A percentile compares a stretch with the other conserved stretches of the same genome.
Conservation (phyloP, 345 rosid genomes). For the Syzygium aromaticum region DNA sequence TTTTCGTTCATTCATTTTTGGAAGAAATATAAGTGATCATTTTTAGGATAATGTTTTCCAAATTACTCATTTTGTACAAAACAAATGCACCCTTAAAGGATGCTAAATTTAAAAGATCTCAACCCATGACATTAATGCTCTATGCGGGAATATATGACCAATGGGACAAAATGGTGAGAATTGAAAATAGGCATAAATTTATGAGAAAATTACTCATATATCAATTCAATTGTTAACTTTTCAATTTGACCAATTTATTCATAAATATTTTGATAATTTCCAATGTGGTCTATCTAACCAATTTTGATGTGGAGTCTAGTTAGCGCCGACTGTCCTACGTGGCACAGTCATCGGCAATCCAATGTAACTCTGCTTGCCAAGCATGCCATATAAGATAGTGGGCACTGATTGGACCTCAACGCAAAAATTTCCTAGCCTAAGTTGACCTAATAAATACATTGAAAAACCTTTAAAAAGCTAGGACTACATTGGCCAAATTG, state of each 20-base stretch:
- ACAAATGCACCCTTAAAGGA: too few relatives aligned
- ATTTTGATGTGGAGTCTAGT: rapidly evolving
- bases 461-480: not conserved
- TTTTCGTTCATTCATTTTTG: too few relatives aligned
- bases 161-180: not conserved
- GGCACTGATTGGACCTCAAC: not conserved
- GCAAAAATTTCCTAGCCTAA: not conserved
- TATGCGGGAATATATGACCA: not conserved
- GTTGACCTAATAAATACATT: not conserved
- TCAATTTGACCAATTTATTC: not conserved
- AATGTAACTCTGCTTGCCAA: not conserved
- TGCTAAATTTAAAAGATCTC: too few relatives aligned
- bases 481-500: not conserved
- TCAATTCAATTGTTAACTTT: not conserved
- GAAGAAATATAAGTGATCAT: too few relatives aligned
- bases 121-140: not conserved
- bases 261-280: not conserved
- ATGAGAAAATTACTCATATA: not conserved
- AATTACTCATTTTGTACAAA: too few relatives aligned
- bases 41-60: too few relatives aligned
- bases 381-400: not conserved
- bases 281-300: not conserved
- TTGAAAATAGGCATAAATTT: not conserved
- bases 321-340: not conserved
- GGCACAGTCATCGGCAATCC: not conserved